phyloP scores from a whole-genome alignment of 495 filamentous ascomycete genomes.

The Clohesyomyces aquaticus region DNA sequence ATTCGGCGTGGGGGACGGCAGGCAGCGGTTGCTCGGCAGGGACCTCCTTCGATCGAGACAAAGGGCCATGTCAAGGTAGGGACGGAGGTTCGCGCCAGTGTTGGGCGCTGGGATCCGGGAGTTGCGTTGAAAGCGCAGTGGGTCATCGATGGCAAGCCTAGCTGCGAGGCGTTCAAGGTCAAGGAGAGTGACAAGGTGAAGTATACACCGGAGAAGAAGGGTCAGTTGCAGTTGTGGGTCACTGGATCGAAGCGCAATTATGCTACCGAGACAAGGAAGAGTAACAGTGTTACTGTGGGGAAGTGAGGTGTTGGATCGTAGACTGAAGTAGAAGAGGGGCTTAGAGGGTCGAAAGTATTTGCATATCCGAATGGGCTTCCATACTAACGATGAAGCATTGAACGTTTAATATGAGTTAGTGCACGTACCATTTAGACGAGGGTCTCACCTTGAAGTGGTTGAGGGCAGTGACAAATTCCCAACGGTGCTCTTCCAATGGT shows the following conservation, averaged over 20 bases:
- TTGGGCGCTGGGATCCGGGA: conserved; percentile 36
- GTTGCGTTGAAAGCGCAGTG: conserved; percentile 35
- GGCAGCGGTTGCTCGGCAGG: conserved; percentile 31
- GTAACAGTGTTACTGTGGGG: conserved; percentile 12
- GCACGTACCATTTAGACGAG: no score
- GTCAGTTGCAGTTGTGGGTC: conserved; percentile 19
- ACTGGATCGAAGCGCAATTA: conserved; percentile 29
- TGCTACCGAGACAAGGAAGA: conserved; percentile 24
- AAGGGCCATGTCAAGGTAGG: no score
- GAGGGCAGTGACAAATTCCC: no score
- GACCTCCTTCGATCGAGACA: conserved; percentile 10
- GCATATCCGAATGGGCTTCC: no score
- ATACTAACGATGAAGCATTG: no score
- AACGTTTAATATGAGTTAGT: no score
- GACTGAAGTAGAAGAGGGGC: no score
- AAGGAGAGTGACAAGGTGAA: conserved; percentile 15
- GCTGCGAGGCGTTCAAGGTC: conserved; percentile 20
- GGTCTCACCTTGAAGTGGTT: no score
- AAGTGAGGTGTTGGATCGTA: no score
- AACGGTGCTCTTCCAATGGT: no score
- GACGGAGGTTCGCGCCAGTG: no score
- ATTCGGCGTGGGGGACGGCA: conserved; percentile 27
- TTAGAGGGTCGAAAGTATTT: no score
- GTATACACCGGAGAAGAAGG: conserved; percentile 8
- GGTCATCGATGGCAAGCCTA: conserved; percentile 22